These are phyloP conservation scores for Dalbergia cochinchinensis DNA, from an alignment of 306 rosid genomes.

Conservation along the genomic window DNA sequence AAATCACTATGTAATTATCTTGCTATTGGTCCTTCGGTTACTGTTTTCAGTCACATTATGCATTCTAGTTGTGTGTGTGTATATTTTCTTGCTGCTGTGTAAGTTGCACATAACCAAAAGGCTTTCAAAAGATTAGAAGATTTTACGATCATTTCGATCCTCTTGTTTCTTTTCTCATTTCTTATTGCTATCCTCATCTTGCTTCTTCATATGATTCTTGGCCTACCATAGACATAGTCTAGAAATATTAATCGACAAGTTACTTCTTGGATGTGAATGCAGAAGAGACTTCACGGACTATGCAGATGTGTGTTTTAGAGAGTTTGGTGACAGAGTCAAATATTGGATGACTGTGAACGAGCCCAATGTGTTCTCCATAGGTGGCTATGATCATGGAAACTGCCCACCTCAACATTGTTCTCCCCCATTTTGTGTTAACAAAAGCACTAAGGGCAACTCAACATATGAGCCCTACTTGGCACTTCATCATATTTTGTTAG, in stretches of 20 bases:
- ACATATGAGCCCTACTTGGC: slow-evolving; percentile 69
- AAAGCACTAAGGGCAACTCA: slow-evolving; percentile 66
- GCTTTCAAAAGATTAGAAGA: too few relatives aligned
- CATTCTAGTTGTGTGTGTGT: background rate
- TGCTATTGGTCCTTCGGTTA: background rate
- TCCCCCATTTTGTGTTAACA: slow-evolving; percentile 53
- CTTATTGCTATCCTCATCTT: background rate
- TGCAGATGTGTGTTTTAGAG: slow-evolving; percentile 76
- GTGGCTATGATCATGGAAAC: slow-evolving; percentile 62
- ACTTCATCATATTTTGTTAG: slow-evolving; percentile 68
- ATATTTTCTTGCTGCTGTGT: background rate
- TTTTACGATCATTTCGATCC: too few relatives aligned
- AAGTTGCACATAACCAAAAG: too few relatives aligned
- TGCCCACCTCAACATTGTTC: slow-evolving; percentile 71
- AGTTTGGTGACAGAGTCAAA: slow-evolving; percentile 77
- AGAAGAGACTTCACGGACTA: slow-evolving; percentile 76
- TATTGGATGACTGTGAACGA: slow-evolving; percentile 76
- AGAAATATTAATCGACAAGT: slow-evolving; percentile 1
- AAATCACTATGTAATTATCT: background rate
- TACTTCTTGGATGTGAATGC: slow-evolving; percentile 46
- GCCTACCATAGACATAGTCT: background rate
- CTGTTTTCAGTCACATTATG: background rate
- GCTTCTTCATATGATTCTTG: slow-evolving; percentile 13
- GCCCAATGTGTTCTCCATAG: slow-evolving; percentile 53
- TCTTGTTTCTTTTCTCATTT: background rate